Base-by-base conservation (phyloP, 2,329 filamentous ascomycete genomes). In the Ophiostoma piceae region DNA sequence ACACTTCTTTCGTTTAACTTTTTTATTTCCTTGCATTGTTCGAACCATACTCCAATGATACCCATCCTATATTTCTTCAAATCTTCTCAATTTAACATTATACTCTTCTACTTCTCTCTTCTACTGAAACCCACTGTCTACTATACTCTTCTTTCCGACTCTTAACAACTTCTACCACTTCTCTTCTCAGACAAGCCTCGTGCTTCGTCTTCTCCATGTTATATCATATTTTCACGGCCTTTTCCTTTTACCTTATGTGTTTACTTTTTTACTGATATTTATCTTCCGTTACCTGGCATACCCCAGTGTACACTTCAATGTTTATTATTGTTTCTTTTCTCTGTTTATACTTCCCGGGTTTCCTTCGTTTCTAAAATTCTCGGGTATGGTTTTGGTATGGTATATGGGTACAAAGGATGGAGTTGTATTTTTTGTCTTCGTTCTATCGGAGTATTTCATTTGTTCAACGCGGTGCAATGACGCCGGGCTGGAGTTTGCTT, bases 141-240 rank as follows among this genome's bases (percentile, higher is more conserved):
- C 60, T 64, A 64, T 32, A n/a, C 16, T 64, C 5, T n/a, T 37
- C 60, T 39, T 14, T 9, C 32, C 14, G 29, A 16, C 12, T 62
- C 32, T 62, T 1, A 3, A 29, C 22, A 60, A 22, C 22, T 35
- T 68, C 64, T 7, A 14, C 60, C 5, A 22, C 41, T 54, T 67
- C 35, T 41, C 22, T 60, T 57, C 65, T 54, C 37, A 37, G 32
- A 57, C 41, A 67, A 62, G 62, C 37, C 35, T 37, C 3, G 62
- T 64, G 51, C 37, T 47, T 67, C 67, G 67, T 67, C 54, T 64
- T 39, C 9, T 39, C 16, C 66, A 68, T 68, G 57, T 68, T 65
- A 41, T 68, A 67, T 54, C 60, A 67, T 70, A 68, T 29, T 66
- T 35, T 65, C 39, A 71, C 67, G 70, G 70, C 70, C 67, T 57